phyloP scores from a whole-genome alignment of 345 rosid genomes.

The Dovyalis caffra region DNA sequence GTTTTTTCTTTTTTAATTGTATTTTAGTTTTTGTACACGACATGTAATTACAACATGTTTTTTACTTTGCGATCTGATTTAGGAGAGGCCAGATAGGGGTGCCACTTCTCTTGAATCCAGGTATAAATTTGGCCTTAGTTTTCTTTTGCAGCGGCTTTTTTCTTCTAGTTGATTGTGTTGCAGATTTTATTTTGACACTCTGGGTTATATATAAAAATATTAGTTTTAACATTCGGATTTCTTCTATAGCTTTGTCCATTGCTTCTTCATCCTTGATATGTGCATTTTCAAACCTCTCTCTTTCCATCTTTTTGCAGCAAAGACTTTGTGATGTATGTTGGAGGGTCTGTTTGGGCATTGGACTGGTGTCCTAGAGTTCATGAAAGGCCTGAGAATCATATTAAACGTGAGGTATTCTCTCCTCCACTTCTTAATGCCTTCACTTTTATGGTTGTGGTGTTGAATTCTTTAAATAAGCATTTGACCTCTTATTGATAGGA shows the following conservation, averaged over 20 bases:
- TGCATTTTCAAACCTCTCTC: not conserved
- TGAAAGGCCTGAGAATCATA: conserved; percentile 38
- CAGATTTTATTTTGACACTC: not conserved
- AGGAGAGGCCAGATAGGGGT: conserved; percentile 16
- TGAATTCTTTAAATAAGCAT: no score
- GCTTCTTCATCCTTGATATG: not conserved
- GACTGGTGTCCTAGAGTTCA: conserved; percentile 89
- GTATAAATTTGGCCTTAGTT: conserved; percentile 28
- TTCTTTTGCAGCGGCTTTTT: not conserved
- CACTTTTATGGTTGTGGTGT: not conserved
- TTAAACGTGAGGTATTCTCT: conserved; percentile 66
- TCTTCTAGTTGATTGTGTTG: not conserved
- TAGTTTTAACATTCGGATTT: not conserved
- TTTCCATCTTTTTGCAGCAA: conserved; percentile 52
- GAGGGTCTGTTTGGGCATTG: conserved; percentile 90
- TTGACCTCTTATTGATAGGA: no score
- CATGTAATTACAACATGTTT: not conserved
- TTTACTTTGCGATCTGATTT: conserved; percentile 25
- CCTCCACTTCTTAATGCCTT: not conserved
- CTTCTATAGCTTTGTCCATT: not conserved
- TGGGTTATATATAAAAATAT: not conserved
- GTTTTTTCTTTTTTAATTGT: not conserved
- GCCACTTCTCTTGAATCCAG: conserved; percentile 33
- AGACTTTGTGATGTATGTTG: conserved; percentile 75
- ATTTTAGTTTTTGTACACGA: not conserved